These are phyloP conservation scores for Yamadazyma spencermartinsiae DNA, from an alignment of 1,139 yeast genomes.

Conservation along the genomic window DNA sequence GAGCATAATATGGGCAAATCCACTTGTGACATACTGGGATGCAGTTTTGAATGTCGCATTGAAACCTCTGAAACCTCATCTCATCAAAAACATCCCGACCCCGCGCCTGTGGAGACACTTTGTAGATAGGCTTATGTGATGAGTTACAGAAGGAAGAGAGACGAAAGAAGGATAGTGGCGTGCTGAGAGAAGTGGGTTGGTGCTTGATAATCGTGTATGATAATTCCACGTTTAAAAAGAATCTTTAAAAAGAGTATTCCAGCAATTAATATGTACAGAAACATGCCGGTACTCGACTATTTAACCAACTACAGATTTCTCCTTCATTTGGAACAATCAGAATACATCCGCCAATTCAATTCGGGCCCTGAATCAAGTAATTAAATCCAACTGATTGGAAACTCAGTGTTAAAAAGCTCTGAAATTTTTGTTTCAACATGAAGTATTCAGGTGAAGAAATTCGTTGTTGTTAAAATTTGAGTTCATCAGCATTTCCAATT, in stretches of 20 bases:
- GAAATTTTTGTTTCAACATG: conserved; percentile 56
- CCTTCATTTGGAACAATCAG: background rate
- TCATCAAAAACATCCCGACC: no score
- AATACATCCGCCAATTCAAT: background rate
- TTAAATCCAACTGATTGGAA: conserved; percentile 5
- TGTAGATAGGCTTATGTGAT: no score
- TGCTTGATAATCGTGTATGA: no score
- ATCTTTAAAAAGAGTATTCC: no score
- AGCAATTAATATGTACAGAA: no score
- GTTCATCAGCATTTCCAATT: conserved; percentile 36
- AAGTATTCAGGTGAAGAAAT: conserved; percentile 66
- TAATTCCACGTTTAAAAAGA: no score
- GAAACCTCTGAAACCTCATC: background rate
- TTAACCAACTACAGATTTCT: no score
- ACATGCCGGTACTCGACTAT: no score
- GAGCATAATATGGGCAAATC: conserved; percentile 70
- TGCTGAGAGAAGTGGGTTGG: no score
- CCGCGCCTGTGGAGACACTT: no score
- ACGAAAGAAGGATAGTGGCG: no score
- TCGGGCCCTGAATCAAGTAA: conserved; percentile 1
- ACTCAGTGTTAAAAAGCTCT: conserved; percentile 74
- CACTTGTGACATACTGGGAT: background rate
- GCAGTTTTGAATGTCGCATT: background rate
- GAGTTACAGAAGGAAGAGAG: no score
- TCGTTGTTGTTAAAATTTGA: conserved; percentile 43